phyloP scores from a whole-genome alignment of 768 basidiomycete genomes.

The Dacryopinax spathularia region DNA sequence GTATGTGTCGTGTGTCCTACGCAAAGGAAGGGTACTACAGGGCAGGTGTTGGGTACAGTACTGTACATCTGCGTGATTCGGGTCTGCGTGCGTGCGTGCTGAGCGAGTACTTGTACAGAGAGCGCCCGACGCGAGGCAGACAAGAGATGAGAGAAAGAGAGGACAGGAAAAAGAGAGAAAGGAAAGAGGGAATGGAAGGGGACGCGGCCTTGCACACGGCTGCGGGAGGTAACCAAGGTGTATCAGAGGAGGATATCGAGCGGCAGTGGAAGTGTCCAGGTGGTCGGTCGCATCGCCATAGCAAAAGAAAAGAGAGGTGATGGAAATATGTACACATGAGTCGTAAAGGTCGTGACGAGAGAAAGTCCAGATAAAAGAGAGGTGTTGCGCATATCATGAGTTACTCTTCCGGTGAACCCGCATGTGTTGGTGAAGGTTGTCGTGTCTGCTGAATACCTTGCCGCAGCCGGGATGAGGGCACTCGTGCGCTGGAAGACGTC shows the following conservation, averaged over 20 bases:
- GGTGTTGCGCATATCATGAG: neutral
- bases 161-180: neutral
- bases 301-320: neutral
- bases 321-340: neutral
- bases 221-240: neutral
- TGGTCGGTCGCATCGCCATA: neutral
- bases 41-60: conserved; percentile 3
- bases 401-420: conserved; percentile 39
- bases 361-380: neutral
- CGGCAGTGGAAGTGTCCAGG: neutral
- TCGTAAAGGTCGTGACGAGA: neutral
- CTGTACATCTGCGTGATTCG: conserved; percentile 3
- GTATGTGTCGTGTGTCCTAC: conserved; percentile 3
- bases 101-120: conserved; percentile 4
- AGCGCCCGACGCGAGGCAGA: conserved; percentile 4
- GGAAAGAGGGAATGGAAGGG: neutral
- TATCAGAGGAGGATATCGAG: neutral
- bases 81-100: neutral
- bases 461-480: conserved; percentile 54
- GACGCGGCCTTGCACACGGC: neutral
- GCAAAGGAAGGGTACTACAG: neutral
- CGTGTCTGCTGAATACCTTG: conserved; percentile 63
- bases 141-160: neutral
- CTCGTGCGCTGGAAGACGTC: conserved; percentile 41
- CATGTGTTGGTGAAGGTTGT: conserved; percentile 67